Conservation (phyloP, 169 alveolate genomes). For the Plasmodium fragile region DNA sequence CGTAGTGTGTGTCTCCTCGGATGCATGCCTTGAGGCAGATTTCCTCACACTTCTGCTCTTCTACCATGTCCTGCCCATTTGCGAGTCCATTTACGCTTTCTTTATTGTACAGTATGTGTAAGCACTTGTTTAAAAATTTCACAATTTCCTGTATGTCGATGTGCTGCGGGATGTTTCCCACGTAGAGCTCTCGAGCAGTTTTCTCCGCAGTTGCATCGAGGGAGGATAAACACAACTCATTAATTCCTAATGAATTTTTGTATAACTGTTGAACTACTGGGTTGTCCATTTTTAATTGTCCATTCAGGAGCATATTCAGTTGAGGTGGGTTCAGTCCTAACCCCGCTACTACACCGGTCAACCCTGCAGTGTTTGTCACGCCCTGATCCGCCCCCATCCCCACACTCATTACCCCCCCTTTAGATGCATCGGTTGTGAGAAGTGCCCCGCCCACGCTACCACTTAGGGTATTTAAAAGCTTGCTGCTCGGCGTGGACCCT, state of each 20-base stretch:
- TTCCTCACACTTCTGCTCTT: not conserved
- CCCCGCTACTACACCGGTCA: not conserved
- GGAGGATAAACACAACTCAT: slow-evolving; percentile 21
- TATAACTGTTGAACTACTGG: slow-evolving; percentile 23
- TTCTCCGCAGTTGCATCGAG: slow-evolving; percentile 73
- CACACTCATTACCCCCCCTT: not conserved
- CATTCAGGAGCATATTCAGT: slow-evolving; percentile 32
- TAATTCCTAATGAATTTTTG: slow-evolving; percentile 18
- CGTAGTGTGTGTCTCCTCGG: slow-evolving; percentile 94
- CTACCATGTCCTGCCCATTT: not conserved
- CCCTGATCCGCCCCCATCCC: not conserved
- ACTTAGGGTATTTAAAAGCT: not conserved
- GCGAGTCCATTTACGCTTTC: slow-evolving; percentile 4
- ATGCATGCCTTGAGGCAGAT: slow-evolving; percentile 93
- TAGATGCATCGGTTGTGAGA: not conserved
- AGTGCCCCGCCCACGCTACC: not conserved
- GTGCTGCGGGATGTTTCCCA: slow-evolving; percentile 88
- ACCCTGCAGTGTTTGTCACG: not conserved
- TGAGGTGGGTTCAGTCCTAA: slow-evolving; percentile 11
- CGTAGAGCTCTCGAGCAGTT: slow-evolving; percentile 87
- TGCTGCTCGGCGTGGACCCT: slow-evolving; percentile 3
- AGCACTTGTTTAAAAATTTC: slow-evolving; percentile 84
- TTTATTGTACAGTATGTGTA: slow-evolving; percentile 85
- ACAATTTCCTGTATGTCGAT: slow-evolving; percentile 83
- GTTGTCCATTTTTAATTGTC: slow-evolving; percentile 9